Conservation (phyloP, 805 yeast species). For the Hanseniaspora lachancei region DNA sequence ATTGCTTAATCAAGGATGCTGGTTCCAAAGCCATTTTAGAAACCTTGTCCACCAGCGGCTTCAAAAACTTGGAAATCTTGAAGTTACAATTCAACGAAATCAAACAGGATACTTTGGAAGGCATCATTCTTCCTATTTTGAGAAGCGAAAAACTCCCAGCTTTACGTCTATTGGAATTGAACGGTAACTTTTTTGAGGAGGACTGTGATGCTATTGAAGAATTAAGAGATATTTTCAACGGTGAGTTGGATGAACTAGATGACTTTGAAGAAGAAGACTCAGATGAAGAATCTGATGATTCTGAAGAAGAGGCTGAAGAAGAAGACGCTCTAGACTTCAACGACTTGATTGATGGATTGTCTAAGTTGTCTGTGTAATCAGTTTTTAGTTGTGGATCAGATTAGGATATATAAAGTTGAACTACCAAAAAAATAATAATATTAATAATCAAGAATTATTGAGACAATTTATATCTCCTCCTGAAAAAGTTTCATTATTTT, state of each 20-base stretch:
- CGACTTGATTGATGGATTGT: slow-evolving; percentile 32
- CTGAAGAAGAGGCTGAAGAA: slow-evolving; percentile 29
- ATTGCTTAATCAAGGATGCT: slow-evolving; percentile 66
- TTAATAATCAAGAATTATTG: too few species aligned
- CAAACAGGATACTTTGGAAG: slow-evolving; percentile 47
- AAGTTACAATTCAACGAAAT: slow-evolving; percentile 84
- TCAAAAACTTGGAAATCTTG: slow-evolving; percentile 39
- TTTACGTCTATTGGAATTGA: slow-evolving; percentile 61
- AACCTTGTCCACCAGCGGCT: slow-evolving; percentile 33
- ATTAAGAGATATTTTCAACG: slow-evolving; percentile 55
- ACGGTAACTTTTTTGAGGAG: slow-evolving; percentile 88
- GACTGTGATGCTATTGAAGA: slow-evolving; percentile 58
- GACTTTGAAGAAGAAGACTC: slow-evolving; percentile 75
- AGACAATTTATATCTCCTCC: neutral
- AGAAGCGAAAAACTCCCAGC: slow-evolving; percentile 44
- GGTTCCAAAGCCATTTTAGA: slow-evolving; percentile 53
- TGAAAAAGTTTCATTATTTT: too few species aligned
- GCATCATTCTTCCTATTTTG: slow-evolving; percentile 37
- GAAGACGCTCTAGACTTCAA: slow-evolving; percentile 38
- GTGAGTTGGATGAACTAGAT: slow-evolving; percentile 84
- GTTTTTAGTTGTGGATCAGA: too few species aligned
- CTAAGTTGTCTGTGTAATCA: slow-evolving; percentile 32
- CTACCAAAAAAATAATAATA: neutral
- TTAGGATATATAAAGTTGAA: slow-evolving; percentile 29
- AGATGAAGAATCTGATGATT: slow-evolving; percentile 43